Evolutionary conservation across 2,329 filamentous ascomycete genomes (phyloP), one percentile per base, ranked within the genome.

Genomic region (Fusarium tjaetaba): DNA sequence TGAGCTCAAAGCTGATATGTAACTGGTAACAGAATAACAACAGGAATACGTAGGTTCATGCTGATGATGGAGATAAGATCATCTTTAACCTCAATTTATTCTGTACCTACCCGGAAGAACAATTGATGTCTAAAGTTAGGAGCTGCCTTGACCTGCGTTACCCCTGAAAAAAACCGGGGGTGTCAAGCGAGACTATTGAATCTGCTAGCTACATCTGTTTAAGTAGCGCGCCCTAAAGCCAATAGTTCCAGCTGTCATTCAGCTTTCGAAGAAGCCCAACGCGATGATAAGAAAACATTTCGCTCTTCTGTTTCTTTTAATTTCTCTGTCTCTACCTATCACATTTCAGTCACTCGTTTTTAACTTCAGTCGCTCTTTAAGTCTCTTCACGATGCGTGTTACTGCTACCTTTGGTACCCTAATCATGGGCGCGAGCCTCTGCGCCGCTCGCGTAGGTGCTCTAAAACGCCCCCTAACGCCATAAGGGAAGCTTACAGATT

Each of bases 381-480:
- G 11, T n/a, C 11, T 28, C 4, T 49, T 30, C 39, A 16, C 18
- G 4, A 62, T 65, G 62, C 57, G 45, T 34, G 57, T 62, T 5
- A 13, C 46, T 41, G 24, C 26, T 28, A 30, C 39, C 3, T 11
- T 65, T 3, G 32, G 57, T 2, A 16, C 57, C 9, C n/a, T 65
- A 11, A n/a, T 65, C 2, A 11, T 65, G 20, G 22, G 62, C 26
- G 39, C 34, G 1, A 10, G 56, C 7, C 62, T 65, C 16, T 61
- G 56, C 24, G 62, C 62, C 39, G 62, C 56, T 46, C 56, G 62
- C 15, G 62, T 52, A 34, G 39, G 62, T 65, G 11, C 18, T 7
- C 8, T 16, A 1, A 2, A 6, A 6, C 15, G 20, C 22, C 46
- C 28, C 22, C 28, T 49, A 38, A 18, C 24, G 26, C 30, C 22